Percentiles rank a stretch among this genome's conserved stretches.
phyloP scores from a whole-genome alignment of 371 early-diverging fungal genomes.

The Rhizopus delemar region DNA sequence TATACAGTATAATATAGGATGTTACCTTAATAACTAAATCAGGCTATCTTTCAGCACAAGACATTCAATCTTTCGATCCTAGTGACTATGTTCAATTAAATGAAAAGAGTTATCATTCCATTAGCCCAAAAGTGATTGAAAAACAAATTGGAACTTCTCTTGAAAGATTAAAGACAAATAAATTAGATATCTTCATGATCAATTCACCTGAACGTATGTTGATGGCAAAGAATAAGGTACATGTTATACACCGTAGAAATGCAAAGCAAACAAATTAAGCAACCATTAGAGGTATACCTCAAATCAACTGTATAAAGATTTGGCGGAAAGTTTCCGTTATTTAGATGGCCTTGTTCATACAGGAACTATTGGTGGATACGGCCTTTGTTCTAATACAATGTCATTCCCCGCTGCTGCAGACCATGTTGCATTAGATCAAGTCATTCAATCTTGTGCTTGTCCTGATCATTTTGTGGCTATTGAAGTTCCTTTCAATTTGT shows the following conservation, averaged over 20 bases:
- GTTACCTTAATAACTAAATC: conserved; percentile 72
- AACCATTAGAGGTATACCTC: conserved; percentile 34
- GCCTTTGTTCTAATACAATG: conserved; percentile 73
- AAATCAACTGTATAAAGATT: conserved; percentile 56
- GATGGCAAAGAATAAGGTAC: conserved; percentile 52
- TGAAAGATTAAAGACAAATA: conserved; percentile 58
- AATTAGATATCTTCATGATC: conserved; percentile 74
- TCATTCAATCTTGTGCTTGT: conserved; percentile 38
- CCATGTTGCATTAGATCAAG: conserved; percentile 53
- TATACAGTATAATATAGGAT: conserved; percentile 30
- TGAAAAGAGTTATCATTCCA: conserved; percentile 63
- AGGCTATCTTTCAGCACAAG: conserved; percentile 56
- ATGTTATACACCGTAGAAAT: background rate
- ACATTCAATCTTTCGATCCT: conserved; percentile 19
- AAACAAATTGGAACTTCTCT: conserved; percentile 61
- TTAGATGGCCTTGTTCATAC: conserved; percentile 62
- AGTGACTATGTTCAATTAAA: conserved; percentile 56
- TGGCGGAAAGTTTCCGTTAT: conserved; percentile 59
- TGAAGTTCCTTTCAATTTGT: conserved; percentile 76
- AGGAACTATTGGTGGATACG: conserved; percentile 70
- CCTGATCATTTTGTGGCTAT: conserved; percentile 61
- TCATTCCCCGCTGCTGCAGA: conserved; percentile 61
- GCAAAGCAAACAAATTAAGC: background rate
- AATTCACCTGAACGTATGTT: conserved; percentile 82
- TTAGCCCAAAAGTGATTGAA: conserved; percentile 65